Percentiles rank a stretch among this genome's conserved stretches.
phyloP scores from a whole-genome alignment of 2,329 filamentous ascomycete genomes.

The Sclerotinia borealis region DNA sequence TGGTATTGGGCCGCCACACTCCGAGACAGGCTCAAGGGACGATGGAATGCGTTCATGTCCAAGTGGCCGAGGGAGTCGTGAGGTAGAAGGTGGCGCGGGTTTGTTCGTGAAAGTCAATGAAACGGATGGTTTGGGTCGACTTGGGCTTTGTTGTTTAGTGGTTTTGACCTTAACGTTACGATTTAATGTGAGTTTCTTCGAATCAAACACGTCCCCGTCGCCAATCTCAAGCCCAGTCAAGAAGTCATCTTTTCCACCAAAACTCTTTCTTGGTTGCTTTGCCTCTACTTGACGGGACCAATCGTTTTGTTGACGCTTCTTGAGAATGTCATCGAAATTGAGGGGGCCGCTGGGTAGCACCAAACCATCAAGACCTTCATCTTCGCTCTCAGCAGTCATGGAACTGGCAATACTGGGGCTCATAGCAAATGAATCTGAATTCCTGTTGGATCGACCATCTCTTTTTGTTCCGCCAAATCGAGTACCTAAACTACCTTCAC shows the following conservation, averaged over 20 bases:
- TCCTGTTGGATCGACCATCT: conserved; percentile 72
- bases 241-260: conserved; percentile 61
- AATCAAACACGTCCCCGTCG: conserved; percentile 73
- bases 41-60: conserved; percentile 66
- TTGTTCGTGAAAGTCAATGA: conserved; percentile 91
- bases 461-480: conserved; percentile 81
- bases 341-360: conserved; percentile 77
- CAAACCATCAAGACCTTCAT: conserved; percentile 86
- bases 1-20: conserved; percentile 69
- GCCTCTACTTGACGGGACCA: conserved; percentile 45
- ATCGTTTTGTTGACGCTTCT: conserved; percentile 58
- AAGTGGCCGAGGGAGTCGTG: conserved; percentile 74
- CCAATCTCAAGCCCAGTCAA: conserved; percentile 82
- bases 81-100: conserved; percentile 44
- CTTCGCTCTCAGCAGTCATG: conserved; percentile 86
- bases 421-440: conserved; percentile 80
- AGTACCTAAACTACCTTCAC: conserved; percentile 86
- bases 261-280: conserved; percentile 29
- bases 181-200: conserved; percentile 76
- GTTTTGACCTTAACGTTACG: conserved; percentile 87
- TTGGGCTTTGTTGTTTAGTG: conserved; percentile 60
- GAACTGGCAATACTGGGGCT: conserved; percentile 92
- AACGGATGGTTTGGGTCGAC: conserved; percentile 66
- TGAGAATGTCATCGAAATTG: conserved; percentile 73
- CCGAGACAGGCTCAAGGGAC: conserved; percentile 85